Evolutionary conservation across 179 eudicot genomes (phyloP), one percentile per base, ranked within the genome.

Genomic region (Amaranthus tricolor): DNA sequence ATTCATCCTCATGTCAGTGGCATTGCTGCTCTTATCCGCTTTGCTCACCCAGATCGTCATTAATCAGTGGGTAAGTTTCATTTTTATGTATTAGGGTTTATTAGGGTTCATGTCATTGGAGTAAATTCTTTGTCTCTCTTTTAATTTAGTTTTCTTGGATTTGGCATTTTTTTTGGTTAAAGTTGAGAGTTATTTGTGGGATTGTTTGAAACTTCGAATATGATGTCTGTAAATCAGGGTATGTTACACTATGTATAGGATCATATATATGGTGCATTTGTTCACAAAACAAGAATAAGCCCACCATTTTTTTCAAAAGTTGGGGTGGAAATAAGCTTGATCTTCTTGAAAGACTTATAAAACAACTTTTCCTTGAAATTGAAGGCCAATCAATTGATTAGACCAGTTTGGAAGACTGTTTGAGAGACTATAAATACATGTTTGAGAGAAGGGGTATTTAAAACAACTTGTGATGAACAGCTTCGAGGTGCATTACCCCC

Each of bases 251-350:
- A 95, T 87, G 93, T 95, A n/a, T 77, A 92, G 81, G 99, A 95
- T 76, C 97, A 93, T 86, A 89, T 93, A 75, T 95, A 95, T 83
- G 95, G 99, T 85, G 98, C 99, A 85, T 88, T 90, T 79, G 74
- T 95, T 57, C 96, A 95, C 71, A 87, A 96, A 74, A 87, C 99
- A 76, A 92, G 86, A 76, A 77, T 92, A 63, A 89, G 89, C 84
- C 90, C 98, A 47, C 98, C 87, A 43, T 94, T 94, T 80, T 94
- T 94, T 72, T 94, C 98, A 0, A 86, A 80, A 97, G 97, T 7
- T 94, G 98, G 98, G 97, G 96, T 60, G 97, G 96, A 7, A 82
- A 87, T 50, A 89, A 94, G 85, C 97, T 95, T 79, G 97, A 89
- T 61, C 84, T 93, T 13, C 76, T 95, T 51, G 97, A 95, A 81